Percentiles rank a stretch among this genome's conserved stretches.
Conservation (phyloP, 257 asterid genomes). For the Knoxia roxburghii region DNA sequence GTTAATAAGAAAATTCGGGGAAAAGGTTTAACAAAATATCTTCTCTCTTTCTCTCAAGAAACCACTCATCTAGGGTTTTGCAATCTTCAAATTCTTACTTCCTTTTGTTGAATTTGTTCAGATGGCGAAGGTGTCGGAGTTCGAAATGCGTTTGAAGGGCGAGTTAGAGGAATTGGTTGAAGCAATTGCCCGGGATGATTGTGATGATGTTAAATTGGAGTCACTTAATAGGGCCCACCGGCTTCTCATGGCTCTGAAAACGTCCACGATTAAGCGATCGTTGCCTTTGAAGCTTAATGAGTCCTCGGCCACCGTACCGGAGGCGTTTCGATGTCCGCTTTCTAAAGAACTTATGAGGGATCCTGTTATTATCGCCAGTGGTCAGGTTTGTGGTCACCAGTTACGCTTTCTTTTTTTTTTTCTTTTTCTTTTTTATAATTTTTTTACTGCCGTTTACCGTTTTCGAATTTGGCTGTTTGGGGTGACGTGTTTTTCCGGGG, state of each 20-base stretch:
- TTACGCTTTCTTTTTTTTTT: too few relatives aligned
- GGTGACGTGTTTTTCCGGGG: background rate
- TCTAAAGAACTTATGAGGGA: conserved; percentile 81
- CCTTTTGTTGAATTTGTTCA: too few relatives aligned
- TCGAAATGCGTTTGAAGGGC: conserved; percentile 54
- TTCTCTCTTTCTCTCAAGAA: too few relatives aligned
- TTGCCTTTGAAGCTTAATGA: conserved; percentile 13
- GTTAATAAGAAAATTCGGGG: too few relatives aligned
- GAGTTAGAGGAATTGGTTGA: conserved; percentile 62
- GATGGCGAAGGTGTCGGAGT: conserved; percentile 76
- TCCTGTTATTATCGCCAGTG: conserved; percentile 79
- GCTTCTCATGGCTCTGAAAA: conserved; percentile 48
- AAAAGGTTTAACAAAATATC: too few relatives aligned
- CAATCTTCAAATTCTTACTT: too few relatives aligned
- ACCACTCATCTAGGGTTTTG: too few relatives aligned
- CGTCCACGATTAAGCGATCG: conserved; percentile 43
- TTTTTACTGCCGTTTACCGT: too few relatives aligned
- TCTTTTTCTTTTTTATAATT: too few relatives aligned
- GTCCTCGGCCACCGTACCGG: conserved; percentile 51
- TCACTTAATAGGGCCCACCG: conserved; percentile 59
- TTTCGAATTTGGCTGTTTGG: too few relatives aligned
- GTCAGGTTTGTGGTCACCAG: conserved; percentile 49
- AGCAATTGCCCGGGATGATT: conserved; percentile 52
- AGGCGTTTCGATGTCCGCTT: conserved; percentile 80
- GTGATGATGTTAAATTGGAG: conserved; percentile 37